These are phyloP conservation scores for Ascomycota sp. DNA, from an alignment of 2,329 filamentous ascomycete genomes.

Conservation along the genomic window DNA sequence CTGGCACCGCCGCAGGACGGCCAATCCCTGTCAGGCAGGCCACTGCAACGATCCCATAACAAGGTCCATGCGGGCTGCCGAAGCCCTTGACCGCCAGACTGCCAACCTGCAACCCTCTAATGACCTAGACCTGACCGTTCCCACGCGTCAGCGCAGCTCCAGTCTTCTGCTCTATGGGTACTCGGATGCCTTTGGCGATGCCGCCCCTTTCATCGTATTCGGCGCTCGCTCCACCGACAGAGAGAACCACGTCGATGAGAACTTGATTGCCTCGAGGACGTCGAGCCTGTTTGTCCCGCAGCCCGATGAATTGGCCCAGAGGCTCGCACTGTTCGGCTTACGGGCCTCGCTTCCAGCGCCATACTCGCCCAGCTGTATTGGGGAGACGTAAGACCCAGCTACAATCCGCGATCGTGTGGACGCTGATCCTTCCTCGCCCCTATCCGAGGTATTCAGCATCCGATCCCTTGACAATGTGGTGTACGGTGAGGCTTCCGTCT, in stretches of 20 bases:
- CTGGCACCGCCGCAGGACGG: slow-evolving; percentile 4
- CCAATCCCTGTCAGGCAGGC: slow-evolving; percentile 1
- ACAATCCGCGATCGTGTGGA: slow-evolving; percentile 4
- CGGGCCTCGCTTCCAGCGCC: slow-evolving; percentile 6
- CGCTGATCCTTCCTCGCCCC: slow-evolving; percentile 10
- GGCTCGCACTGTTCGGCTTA: slow-evolving; percentile 2
- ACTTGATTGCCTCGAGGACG: slow-evolving; percentile 3
- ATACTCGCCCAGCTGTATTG: slow-evolving; percentile 13
- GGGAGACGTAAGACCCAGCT: slow-evolving; percentile 11
- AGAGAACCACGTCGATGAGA: slow-evolving; percentile 5
- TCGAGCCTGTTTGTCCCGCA: slow-evolving; percentile 10
- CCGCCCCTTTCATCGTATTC: slow-evolving; percentile 27
- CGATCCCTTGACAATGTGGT: slow-evolving; percentile 16
- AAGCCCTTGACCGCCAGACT: slow-evolving; percentile 34
- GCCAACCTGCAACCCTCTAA: slow-evolving; percentile 28
- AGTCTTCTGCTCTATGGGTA: slow-evolving; percentile 27
- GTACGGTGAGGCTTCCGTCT: slow-evolving; percentile 18
- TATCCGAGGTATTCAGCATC: slow-evolving; percentile 14
- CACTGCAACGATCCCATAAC: slow-evolving; percentile 26
- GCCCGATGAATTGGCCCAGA: slow-evolving; percentile 6
- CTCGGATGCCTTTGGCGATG: slow-evolving; percentile 20
- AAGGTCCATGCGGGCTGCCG: slow-evolving; percentile 36
- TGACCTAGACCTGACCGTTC: slow-evolving; percentile 24
- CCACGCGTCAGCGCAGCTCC: slow-evolving; percentile 22
- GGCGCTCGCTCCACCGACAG: slow-evolving; percentile 13